Base-by-base conservation (phyloP, 495 filamentous ascomycete species). In the Penicillium flavigenum region DNA sequence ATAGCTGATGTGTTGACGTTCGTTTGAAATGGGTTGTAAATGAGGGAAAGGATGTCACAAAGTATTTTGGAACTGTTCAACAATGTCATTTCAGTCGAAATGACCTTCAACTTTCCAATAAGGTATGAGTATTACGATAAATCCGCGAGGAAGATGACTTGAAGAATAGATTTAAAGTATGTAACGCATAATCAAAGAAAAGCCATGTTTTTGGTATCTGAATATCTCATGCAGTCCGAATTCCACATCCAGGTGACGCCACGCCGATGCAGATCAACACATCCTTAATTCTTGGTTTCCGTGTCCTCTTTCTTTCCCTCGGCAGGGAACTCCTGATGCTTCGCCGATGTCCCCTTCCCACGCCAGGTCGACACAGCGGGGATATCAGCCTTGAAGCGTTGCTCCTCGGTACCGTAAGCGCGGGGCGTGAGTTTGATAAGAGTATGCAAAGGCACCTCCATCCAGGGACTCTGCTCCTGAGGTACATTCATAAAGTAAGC, bases 401-500 rank as follows among this genome's bases (percentile, higher is more conserved):
- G 83, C 64, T 96, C 89, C 49, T 93, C 83, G 7, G 94, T 98
- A 27, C 86, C 86, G 65, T 98, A 98, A n/a, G 94, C 94, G 44
- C 87, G 83, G 6, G 94, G 94, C 14, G 94, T 98, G 48, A 98
- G 79, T 76, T 96, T 96, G 72, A 98, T 97, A 27, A 98, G 76
- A 10, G 91, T 96, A 71, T 98, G 94, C 44, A 98, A 81, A 5
- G 94, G 94, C 4, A 92, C 89, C 61, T 89, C 91, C 86, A 98
- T 95, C 94, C 94, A 98, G n/a, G 94, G 94, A 52, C 87, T 91
- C 68, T 87, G 80, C 64, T 94, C 90, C 72, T 97, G 93, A 20
- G 89, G 86, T 45, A 92, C 87, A 62, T 97, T 95, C 88, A 97
- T 96, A 73, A 97, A 98, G 69, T 98, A 98, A 8, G 94, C 88